Evolutionary conservation across 306 rosid genomes (phyloP).

Genomic region (Mimosa pudica): DNA sequence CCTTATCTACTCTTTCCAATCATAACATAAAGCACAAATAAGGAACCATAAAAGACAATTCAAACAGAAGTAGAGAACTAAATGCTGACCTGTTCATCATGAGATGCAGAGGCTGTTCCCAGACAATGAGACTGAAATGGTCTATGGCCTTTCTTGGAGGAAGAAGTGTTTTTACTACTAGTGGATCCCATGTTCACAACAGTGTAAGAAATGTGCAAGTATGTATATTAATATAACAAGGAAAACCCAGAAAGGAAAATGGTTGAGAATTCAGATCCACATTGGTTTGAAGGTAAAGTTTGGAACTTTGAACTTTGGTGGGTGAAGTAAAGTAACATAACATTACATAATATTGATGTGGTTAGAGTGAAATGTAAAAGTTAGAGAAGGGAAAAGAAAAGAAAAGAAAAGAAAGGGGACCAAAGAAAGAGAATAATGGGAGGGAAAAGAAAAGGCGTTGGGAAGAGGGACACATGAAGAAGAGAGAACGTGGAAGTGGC

Average conservation of each 20-base stretch:
- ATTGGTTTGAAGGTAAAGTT: conserved; percentile 9
- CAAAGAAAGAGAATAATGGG: conserved; percentile 9
- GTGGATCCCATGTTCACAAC: conserved; percentile 66
- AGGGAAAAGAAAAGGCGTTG: background rate
- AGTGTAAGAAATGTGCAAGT: background rate
- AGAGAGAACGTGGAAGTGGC: conserved; percentile 33
- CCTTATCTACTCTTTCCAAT: background rate
- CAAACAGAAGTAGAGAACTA: background rate
- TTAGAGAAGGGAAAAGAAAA: conserved; percentile 7
- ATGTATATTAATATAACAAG: background rate
- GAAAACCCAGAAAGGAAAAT: conserved; percentile 35
- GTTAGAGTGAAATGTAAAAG: conserved; percentile 2
- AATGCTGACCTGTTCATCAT: conserved; percentile 50
- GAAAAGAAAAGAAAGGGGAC: conserved; percentile 9
- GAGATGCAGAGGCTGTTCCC: conserved; percentile 67
- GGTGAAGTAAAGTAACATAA: background rate
- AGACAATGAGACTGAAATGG: conserved; percentile 68
- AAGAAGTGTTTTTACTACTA: conserved; percentile 62
- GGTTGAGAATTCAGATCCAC: conserved; percentile 44
- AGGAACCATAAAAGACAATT: background rate
- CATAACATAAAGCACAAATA: background rate
- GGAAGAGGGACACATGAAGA: background rate
- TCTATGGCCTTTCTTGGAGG: conserved; percentile 34
- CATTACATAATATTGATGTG: background rate
- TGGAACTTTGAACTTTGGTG: background rate